Evolutionary conservation across 371 early-diverging fungal species (phyloP), one percentile per base, ranked within the genome.

Genomic region (Nematocida parisii): DNA sequence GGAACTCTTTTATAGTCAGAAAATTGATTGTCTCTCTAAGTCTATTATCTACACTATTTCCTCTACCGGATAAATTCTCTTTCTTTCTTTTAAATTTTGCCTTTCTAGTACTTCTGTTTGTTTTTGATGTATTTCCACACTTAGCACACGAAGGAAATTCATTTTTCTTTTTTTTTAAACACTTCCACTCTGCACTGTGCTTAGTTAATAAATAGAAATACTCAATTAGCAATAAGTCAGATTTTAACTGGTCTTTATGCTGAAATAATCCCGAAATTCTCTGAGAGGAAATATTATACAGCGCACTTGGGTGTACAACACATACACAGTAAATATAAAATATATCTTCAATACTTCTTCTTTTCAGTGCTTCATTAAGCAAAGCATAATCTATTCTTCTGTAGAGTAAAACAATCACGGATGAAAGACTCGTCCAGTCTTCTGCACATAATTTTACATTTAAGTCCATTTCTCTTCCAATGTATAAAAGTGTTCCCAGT

Each of bases 291-390:
- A 22, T 58, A 22, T 27, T 58, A 58, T 50, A 22, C 15, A 64
- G 11, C 6, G 27, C n/a, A 7, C 42, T 27, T 18, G 64, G 64
- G 7, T 13, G 13, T 42, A 15, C 22, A 15, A 64, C 15, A 44
- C 27, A 42, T 20, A 44, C 64, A 40, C 64, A 64, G 64, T 64
- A 27, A 11, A 64, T 42, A 64, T 64, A 64, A 42, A 64, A 45
- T n/a, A 44, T 9, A 42, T 42, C 42, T 27, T 7, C 22, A 9
- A 7, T 11, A 5, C 15, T 11, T 15, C 42, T 27, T 9, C 11
- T 27, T 64, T 45, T 44, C 6, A 64, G 11, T 7, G 64, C 64
- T 18, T 42, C 42, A 13, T 15, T 0, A 11, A 64, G 44, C 42
- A 64, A 13, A 39, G 33, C 33, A 27, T 45, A 45, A 42, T 27